A percentile compares a stretch with the other conserved stretches of the same genome.
phyloP scores from a whole-genome alignment of 495 filamentous ascomycete species.

The Hypoxylon trugodes region DNA sequence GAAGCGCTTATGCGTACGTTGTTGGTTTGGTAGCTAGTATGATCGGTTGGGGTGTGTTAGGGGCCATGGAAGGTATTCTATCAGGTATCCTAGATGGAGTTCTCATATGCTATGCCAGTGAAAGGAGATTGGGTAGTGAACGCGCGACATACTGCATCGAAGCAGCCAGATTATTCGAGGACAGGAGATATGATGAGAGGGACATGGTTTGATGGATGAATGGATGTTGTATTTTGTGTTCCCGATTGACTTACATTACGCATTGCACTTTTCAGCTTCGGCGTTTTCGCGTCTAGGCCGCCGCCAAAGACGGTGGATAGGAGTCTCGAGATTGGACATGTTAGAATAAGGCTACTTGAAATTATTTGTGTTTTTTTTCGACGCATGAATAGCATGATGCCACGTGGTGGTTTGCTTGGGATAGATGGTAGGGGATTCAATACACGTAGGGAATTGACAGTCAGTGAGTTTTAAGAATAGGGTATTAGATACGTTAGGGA shows the following conservation, averaged over 20 bases:
- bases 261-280: slow-evolving; percentile 34
- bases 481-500: no score
- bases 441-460: background rate
- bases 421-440: no score
- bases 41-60: slow-evolving; percentile 94
- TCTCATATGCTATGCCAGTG: slow-evolving; percentile 92
- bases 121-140: slow-evolving; percentile 71
- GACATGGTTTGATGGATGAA: slow-evolving; percentile 48
- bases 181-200: slow-evolving; percentile 50
- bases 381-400: background rate
- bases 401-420: background rate
- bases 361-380: no score
- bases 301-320: slow-evolving; percentile 33
- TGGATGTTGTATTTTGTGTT: slow-evolving; percentile 36
- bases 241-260: slow-evolving; percentile 11
- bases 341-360: slow-evolving; percentile 33
- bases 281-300: slow-evolving; percentile 27
- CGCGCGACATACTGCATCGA: slow-evolving; percentile 86
- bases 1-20: slow-evolving; percentile 95
- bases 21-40: slow-evolving; percentile 89
- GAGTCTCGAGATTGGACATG: slow-evolving; percentile 41
- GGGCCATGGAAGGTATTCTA: slow-evolving; percentile 93
- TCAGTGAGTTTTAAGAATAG: no score
- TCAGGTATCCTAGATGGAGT: slow-evolving; percentile 91
- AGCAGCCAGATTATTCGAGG: slow-evolving; percentile 82